Evolutionary conservation across 257 asterid species (phyloP).

Genomic region (Solanum arcanum): DNA sequence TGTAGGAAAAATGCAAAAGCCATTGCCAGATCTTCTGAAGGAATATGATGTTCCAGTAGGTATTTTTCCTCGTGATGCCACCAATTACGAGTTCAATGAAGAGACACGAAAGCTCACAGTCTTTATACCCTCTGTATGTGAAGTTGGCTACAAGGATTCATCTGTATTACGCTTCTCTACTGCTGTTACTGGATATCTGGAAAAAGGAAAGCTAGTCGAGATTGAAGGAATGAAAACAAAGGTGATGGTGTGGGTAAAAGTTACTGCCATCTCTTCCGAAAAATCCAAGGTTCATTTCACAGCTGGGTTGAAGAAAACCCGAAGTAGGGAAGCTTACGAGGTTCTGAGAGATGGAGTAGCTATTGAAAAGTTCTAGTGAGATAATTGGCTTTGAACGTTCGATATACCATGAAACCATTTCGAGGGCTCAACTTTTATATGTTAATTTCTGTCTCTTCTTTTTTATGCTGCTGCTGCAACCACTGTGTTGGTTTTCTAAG

Average conservation of each 20-base stretch:
- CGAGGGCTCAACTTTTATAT: neutral
- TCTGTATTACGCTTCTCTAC: conserved; percentile 56
- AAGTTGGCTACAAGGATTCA: conserved; percentile 64
- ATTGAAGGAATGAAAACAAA: conserved; percentile 78
- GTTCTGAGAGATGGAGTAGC: conserved; percentile 52
- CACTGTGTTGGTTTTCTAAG: neutral
- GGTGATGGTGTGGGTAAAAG: conserved; percentile 68
- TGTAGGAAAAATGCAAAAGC: conserved; percentile 69
- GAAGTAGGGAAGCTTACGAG: conserved; percentile 77
- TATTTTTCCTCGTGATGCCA: conserved; percentile 65
- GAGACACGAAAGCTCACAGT: conserved; percentile 53
- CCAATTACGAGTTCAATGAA: conserved; percentile 77
- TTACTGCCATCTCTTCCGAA: conserved; percentile 60
- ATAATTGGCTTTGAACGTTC: neutral
- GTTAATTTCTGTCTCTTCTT: neutral
- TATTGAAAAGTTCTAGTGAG: conserved; percentile 45
- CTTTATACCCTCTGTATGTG: conserved; percentile 47
- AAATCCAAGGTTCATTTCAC: conserved; percentile 60
- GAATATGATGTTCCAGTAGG: conserved; percentile 64
- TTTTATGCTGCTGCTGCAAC: neutral
- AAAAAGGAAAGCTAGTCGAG: conserved; percentile 62
- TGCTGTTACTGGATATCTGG: conserved; percentile 46
- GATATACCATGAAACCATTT: neutral
- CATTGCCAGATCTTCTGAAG: conserved; percentile 54
- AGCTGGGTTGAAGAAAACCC: conserved; percentile 78